A percentile compares a stretch with the other conserved stretches of the same genome.
Evolutionary conservation across 768 basidiomycete genomes (phyloP).

Genomic region (Imleria badia): DNA sequence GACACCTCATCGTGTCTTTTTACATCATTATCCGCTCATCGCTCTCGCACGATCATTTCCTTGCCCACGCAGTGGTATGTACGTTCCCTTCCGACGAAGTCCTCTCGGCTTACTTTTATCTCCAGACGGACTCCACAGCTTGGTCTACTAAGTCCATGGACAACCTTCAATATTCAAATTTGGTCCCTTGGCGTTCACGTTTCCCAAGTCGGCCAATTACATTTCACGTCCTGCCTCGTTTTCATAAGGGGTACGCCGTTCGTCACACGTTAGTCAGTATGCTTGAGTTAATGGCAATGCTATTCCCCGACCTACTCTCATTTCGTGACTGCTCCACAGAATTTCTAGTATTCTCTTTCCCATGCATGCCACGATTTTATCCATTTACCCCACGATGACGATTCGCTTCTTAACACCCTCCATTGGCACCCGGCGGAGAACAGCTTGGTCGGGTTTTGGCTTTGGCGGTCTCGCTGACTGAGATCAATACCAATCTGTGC

Average conservation of each 20-base stretch:
- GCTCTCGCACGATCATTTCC: constrained; percentile 14
- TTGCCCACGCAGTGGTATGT: constrained; percentile 11
- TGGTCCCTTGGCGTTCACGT: constrained; percentile 11
- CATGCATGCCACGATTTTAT: constrained; percentile 1
- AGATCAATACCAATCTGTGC: constrained; percentile 5
- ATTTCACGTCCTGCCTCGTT: constrained; percentile 21
- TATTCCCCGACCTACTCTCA: constrained; percentile 6
- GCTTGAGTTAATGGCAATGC: constrained; percentile 7
- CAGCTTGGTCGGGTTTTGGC: constrained; percentile 8
- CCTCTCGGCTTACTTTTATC: constrained; percentile 9
- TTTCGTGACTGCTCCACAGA: constrained; percentile 19
- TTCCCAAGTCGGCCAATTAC: constrained; percentile 18
- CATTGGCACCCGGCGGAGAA: neutral
- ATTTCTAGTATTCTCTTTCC: constrained; percentile 8
- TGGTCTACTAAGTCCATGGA: constrained; percentile 23
- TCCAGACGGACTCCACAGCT: constrained; percentile 9
- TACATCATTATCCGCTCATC: constrained; percentile 24
- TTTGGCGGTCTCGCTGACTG: constrained; percentile 1
- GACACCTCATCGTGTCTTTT: constrained; percentile 21
- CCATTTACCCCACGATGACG: constrained; percentile 26
- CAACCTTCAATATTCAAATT: constrained; percentile 7
- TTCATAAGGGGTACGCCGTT: constrained; percentile 9
- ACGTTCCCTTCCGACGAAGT: constrained; percentile 8
- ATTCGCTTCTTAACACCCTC: neutral
- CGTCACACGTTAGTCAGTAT: constrained; percentile 15